Evolutionary conservation across 176 grass and related monocot species (phyloP).

Genomic region (Dendrocalamus sinicus): DNA sequence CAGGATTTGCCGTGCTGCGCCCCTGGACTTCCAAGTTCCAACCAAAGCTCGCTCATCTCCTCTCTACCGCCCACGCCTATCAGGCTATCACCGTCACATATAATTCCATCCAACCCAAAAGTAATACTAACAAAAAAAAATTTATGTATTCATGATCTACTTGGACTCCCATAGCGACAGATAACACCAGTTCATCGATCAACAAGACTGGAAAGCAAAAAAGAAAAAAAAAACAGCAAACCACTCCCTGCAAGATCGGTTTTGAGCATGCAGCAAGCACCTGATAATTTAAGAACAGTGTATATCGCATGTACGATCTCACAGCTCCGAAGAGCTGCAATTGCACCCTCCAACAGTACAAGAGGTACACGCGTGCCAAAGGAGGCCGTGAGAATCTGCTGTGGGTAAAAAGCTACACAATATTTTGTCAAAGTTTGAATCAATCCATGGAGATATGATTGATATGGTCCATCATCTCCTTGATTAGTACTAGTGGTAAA

Average conservation of each 20-base stretch:
- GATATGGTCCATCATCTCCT: constrained; percentile 5
- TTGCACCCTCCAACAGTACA: constrained; percentile 4
- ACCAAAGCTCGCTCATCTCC: constrained; percentile 8
- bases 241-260: not conserved
- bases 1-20: constrained; percentile 45
- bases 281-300: constrained; percentile 13
- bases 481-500: constrained; percentile 33
- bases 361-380: not conserved
- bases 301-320: constrained; percentile 33
- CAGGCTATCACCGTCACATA: constrained; percentile 11
- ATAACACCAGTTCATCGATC: not conserved
- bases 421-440: constrained; percentile 34
- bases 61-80: not conserved
- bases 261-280: not conserved
- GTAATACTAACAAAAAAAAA: not conserved
- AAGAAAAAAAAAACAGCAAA: not conserved
- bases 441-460: not conserved
- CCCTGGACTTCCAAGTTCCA: constrained; percentile 23
- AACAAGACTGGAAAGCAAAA: not conserved
- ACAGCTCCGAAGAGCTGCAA: constrained; percentile 12
- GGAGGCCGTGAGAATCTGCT: not conserved
- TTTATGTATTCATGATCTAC: not conserved
- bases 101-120: constrained; percentile 19
- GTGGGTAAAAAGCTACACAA: not conserved
- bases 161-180: not conserved